phyloP scores from a whole-genome alignment of 148 eudicot genomes.

The Vaccinium macrocarpon region DNA sequence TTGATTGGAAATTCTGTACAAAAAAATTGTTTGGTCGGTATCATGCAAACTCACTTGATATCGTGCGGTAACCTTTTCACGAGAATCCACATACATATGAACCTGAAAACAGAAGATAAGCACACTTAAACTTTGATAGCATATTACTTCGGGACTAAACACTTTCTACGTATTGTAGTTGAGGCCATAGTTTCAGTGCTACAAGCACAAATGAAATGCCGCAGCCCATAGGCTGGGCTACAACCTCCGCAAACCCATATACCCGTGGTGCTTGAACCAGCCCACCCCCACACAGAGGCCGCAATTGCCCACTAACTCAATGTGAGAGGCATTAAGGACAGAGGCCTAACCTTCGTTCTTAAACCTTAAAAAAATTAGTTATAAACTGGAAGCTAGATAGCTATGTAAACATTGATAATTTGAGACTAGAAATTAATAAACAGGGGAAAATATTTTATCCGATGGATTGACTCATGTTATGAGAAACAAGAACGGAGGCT shows the following conservation, averaged over 20 bases:
- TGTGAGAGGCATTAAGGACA: background rate
- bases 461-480: background rate
- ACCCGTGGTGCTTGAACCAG: background rate
- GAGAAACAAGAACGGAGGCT: conserved; percentile 24
- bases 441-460: background rate
- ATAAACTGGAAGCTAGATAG: conserved; percentile 8
- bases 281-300: background rate
- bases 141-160: background rate
- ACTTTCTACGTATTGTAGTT: background rate
- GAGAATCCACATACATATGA: conserved; percentile 82
- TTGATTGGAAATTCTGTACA: background rate
- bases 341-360: background rate
- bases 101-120: conserved; percentile 48
- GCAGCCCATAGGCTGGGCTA: background rate
- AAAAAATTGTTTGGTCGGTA: background rate
- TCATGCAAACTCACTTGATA: conserved; percentile 60
- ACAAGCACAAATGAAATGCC: background rate
- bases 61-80: conserved; percentile 95
- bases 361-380: background rate
- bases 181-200: background rate
- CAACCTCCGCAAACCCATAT: background rate
- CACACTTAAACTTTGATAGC: background rate
- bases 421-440: background rate
- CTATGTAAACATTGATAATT: background rate
- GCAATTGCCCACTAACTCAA: background rate